A percentile compares a stretch with the other conserved stretches of the same genome.
Conservation (phyloP, 257 asterid genomes). For the Lycium barbarum region DNA sequence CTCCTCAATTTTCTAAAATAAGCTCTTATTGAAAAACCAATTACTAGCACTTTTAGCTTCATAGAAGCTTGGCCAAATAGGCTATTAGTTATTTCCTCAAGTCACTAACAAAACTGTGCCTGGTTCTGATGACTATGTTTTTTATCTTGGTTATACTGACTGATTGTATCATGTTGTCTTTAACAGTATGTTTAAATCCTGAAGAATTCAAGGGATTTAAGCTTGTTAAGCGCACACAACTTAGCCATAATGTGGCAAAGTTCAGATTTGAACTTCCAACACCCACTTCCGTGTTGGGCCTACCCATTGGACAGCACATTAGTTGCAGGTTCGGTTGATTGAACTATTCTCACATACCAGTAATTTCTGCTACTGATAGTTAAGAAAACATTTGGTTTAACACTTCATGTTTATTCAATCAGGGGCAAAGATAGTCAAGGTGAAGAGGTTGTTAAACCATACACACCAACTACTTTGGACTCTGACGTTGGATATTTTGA, state of each 20-base stretch:
- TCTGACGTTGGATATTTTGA: conserved; percentile 94
- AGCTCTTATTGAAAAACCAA: too few relatives aligned
- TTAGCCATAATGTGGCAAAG: conserved; percentile 96
- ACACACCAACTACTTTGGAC: conserved; percentile 98
- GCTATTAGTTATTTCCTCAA: background rate
- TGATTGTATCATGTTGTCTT: conserved; percentile 29
- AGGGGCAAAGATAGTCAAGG: conserved; percentile 97
- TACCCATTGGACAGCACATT: conserved; percentile 97
- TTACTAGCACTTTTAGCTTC: too few relatives aligned
- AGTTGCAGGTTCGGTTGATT: conserved; percentile 79
- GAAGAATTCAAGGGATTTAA: conserved; percentile 82
- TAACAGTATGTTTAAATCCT: conserved; percentile 79
- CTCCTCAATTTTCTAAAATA: too few relatives aligned
- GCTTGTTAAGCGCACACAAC: conserved; percentile 85
- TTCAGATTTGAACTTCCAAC: conserved; percentile 91
- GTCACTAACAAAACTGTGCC: conserved; percentile 21
- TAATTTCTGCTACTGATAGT: background rate
- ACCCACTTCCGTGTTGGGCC: conserved; percentile 87
- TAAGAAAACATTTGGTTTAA: conserved; percentile 23
- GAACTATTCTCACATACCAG: conserved; percentile 22
- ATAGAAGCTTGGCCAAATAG: too few relatives aligned
- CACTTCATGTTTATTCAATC: conserved; percentile 32
- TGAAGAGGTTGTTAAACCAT: conserved; percentile 95
- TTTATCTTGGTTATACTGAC: conserved; percentile 22
- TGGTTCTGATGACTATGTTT: background rate